Evolutionary conservation across 1,284 basidiomycete genomes (phyloP), one percentile per base, ranked within the genome.

Genomic region (Cronartium ribicola): DNA sequence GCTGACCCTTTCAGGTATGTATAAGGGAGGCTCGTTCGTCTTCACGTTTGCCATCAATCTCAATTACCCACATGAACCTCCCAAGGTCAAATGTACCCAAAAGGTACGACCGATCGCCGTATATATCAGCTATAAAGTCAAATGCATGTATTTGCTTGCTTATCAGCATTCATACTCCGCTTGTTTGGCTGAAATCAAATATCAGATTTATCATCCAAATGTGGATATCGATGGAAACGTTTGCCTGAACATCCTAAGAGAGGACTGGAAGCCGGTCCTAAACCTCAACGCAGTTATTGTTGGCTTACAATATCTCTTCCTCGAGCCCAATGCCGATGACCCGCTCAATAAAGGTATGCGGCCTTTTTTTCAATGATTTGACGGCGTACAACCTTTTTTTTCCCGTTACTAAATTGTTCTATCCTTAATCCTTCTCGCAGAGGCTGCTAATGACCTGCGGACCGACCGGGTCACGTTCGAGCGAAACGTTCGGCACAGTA

Each of bases 211-310:
- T 83, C 96, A 99, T 82, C 96, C 96, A 1, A 99, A 99, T 80
- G 89, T 99, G 63, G 95, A 99, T 82, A 86, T 97, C 44, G 92
- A 98, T 62, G 94, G 94, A 66, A 97, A 97, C 78, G 93, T 98
- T 48, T 95, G 92, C 83, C 80, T 83, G 43, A 98, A 98, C 84
- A 98, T 98, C 79, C 86, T 98, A 75, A 88, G 96, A 81, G 96
- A 98, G 84, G 96, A 98, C 84, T 99, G 96, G 96, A 99, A 99
- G 81, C 96, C 96, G 14, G 96, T 98, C 4, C 85, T 98, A 67
- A 98, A 97, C 82, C 86, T 98, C 72, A 97, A 94, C 82, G 92
- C 93, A 46, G 91, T 98, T 77, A 94, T 97, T 89, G 92, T 98
- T 77, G 96, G 96, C 46, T 84, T 99, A 75, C 94, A 98, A 81